Evolutionary conservation across 1,284 basidiomycete species (phyloP), one percentile per base, ranked within the genome.

Genomic region (Ustilago shanxiensis): DNA sequence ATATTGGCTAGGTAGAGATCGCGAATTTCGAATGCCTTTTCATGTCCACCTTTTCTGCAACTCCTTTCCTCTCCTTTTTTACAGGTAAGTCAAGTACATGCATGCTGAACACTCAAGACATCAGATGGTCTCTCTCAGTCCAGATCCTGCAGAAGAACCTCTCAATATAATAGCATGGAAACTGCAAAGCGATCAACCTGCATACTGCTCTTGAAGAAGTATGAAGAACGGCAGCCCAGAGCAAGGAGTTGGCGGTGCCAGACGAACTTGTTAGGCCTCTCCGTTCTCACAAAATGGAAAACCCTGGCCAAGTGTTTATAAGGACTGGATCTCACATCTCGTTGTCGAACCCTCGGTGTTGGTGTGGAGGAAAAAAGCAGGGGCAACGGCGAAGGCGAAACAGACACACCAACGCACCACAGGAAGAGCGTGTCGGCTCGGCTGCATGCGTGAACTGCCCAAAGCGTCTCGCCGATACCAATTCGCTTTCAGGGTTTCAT

Each of bases 401-500:
- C 5, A 33, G 31, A 6, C 31, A 11, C 31, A 5, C 31, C 31
- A 3, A 37, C 9, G 14, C 9, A 37, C n/a, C 35, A 37, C 35
- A 37, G 9, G 14, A 16, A 22, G 20, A 44, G 62, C 50, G 62
- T 65, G 62, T 58, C n/a, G 28, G 37, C 41, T 58, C n/a, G 28
- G 37, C 41, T 47, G 56, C 37, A 51, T 44, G 35, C 49, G 29
- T 26, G 18, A 58, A n/a, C 35, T 41, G 58, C 24, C 58, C 58
- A 51, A 52, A 60, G 49, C 49, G 49, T 51, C 18, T 7, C 29
- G 33, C 22, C 13, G 26, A 18, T 26, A 24, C 13, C 16, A 10
- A 5, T 26, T 26, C 24, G 44, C 22, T 59, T n/a, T 66, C 57
- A 66, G 64, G 57, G 64, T 66, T 57, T 52, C 49, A 2, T 24